A percentile compares a stretch with the other conserved stretches of the same genome.
Conservation (phyloP, 2,329 filamentous ascomycete genomes). For the Fusarium tjaetaba region DNA sequence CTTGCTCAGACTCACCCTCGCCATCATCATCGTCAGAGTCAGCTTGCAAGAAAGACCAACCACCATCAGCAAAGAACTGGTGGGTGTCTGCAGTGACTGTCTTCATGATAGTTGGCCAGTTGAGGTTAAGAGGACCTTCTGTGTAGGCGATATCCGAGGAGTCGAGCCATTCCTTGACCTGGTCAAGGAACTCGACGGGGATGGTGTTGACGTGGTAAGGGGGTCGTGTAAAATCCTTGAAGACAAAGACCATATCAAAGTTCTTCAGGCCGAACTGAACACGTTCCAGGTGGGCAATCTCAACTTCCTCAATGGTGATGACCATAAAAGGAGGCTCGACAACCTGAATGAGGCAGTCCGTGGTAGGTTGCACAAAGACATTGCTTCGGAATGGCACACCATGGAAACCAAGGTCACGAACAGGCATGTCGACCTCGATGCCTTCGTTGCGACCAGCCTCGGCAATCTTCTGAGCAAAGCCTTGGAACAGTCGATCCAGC, state of each 20-base stretch:
- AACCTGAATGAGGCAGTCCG: constrained; percentile 95
- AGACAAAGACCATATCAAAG: constrained; percentile 97
- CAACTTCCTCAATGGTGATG: constrained; percentile 93
- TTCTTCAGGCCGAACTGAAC: constrained; percentile 98
- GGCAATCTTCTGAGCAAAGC: constrained; percentile 96
- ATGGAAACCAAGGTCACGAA: constrained; percentile 95
- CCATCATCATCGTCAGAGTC: constrained; percentile 87
- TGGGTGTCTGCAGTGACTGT: constrained; percentile 94
- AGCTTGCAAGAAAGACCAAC: constrained; percentile 90
- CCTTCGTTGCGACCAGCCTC: constrained; percentile 92
- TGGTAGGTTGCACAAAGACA: constrained; percentile 94
- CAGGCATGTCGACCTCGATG: constrained; percentile 94
- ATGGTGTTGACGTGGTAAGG: constrained; percentile 98
- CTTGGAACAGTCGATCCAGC: constrained; percentile 94
- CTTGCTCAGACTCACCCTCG: constrained; percentile 84
- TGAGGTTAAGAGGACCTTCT: constrained; percentile 95
- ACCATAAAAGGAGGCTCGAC: constrained; percentile 98
- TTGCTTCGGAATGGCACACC: constrained; percentile 96
- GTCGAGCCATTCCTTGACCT: constrained; percentile 98
- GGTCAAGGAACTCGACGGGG: constrained; percentile 91
- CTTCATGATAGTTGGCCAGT: constrained; percentile 99
- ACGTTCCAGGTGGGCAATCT: constrained; percentile 94
- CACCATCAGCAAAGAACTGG: constrained; percentile 93
- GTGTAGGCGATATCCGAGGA: constrained; percentile 93
- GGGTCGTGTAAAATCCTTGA: constrained; percentile 93